Conservation (phyloP, 208 protist genomes). For the Leishmania mexicana region DNA sequence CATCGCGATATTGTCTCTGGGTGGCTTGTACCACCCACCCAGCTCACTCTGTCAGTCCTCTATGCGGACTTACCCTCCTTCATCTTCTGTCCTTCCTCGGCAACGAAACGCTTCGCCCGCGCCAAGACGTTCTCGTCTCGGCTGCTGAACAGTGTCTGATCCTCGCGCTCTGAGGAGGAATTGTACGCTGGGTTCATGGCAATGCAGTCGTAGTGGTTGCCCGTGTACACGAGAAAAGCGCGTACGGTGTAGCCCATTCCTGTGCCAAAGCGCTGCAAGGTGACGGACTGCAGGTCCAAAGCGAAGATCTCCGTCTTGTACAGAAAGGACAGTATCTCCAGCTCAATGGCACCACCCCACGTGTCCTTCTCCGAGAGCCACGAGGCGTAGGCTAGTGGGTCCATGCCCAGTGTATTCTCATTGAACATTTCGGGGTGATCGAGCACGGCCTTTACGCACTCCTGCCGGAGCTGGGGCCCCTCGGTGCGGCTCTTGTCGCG, state of each 20-base stretch:
- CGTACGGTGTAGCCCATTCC: conserved; percentile 78
- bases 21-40: background rate
- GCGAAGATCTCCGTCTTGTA: conserved; percentile 92
- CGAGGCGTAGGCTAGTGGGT: conserved; percentile 62
- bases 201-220: conserved; percentile 95
- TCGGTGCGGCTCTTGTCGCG: conserved; percentile 80
- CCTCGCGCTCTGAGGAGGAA: conserved; percentile 58
- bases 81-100: conserved; percentile 67
- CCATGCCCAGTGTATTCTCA: conserved; percentile 67
- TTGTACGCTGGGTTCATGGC: conserved; percentile 85
- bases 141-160: conserved; percentile 90
- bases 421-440: conserved; percentile 81
- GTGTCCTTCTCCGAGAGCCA: conserved; percentile 71
- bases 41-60: background rate
- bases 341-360: conserved; percentile 95
- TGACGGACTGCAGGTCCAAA: conserved; percentile 83
- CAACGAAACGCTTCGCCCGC: conserved; percentile 79
- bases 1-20: background rate
- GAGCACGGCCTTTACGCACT: conserved; percentile 79
- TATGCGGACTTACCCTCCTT: conserved; percentile 19
- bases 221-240: conserved; percentile 93
- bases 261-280: conserved; percentile 83
- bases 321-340: conserved; percentile 82
- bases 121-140: conserved; percentile 74
- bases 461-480: conserved; percentile 67